A percentile compares a stretch with the other conserved stretches of the same genome.
These are phyloP conservation scores for sorghum (Sorghum bicolor) DNA, from an alignment of 176 grass and related monocot genomes.

Conservation along the genomic window Sorghum_bicolor_NCBIv3 NC_012871.2:71435501-71436000, in stretches of 20 bases:
- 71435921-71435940: constrained; percentile 87
- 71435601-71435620: not conserved
- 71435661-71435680: not conserved
- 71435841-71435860: not conserved
- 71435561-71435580: constrained; percentile 55
- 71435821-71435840: not conserved
- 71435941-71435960: constrained; percentile 97
- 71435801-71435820: not conserved
- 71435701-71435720: not conserved
- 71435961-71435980: constrained; percentile 98
- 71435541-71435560: constrained; percentile 77
- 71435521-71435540: constrained; percentile 71
- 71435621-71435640: not conserved
- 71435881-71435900: constrained; percentile 1
- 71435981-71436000: too few species aligned
- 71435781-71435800: not conserved
- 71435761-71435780: not conserved
- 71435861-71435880: not conserved
- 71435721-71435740: not conserved
- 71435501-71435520: constrained; percentile 88
- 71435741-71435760: not conserved
- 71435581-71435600: not conserved
- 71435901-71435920: constrained; percentile 98
- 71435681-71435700: too few species aligned
- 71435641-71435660: not conserved